phyloP scores from a whole-genome alignment of 768 basidiomycete genomes.

The Lactarius trivialis region DNA sequence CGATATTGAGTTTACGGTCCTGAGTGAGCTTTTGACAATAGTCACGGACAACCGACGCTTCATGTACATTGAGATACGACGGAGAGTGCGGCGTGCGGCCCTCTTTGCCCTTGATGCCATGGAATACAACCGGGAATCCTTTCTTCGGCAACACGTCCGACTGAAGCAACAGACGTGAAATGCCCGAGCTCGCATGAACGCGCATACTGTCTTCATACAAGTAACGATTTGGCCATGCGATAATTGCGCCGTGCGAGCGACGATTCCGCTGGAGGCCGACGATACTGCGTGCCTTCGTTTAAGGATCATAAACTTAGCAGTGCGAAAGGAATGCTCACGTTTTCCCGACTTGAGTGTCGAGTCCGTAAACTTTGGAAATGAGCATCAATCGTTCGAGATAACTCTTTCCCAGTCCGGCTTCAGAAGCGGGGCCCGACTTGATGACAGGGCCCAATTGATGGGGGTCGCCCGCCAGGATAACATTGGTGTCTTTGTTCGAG shows the following conservation, averaged over 20 bases:
- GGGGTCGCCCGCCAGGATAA: conserved; percentile 35
- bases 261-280: conserved; percentile 20
- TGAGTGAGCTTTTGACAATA: conserved; percentile 30
- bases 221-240: conserved; percentile 48
- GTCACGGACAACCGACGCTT: conserved; percentile 31
- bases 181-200: conserved; percentile 25
- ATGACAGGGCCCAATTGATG: conserved; percentile 36
- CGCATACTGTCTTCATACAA: conserved; percentile 35
- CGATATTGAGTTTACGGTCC: conserved; percentile 27
- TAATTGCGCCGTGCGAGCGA: conserved; percentile 34
- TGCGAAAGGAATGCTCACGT: conserved; percentile 28
- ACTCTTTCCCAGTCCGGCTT: conserved; percentile 30
- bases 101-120: conserved; percentile 32
- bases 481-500: conserved; percentile 31
- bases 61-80: conserved; percentile 38
- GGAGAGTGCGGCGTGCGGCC: conserved; percentile 32
- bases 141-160: conserved; percentile 28
- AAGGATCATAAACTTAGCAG: neutral
- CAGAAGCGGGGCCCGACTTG: conserved; percentile 27
- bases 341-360: conserved; percentile 22
- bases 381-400: conserved; percentile 35
- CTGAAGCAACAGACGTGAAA: conserved; percentile 27
- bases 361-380: conserved; percentile 28
- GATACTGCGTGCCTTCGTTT: conserved; percentile 17
- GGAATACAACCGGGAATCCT: conserved; percentile 32